These are phyloP conservation scores for Alternaria alternata DNA, from an alignment of 2,329 filamentous ascomycete species.

Conservation along the genomic window DNA sequence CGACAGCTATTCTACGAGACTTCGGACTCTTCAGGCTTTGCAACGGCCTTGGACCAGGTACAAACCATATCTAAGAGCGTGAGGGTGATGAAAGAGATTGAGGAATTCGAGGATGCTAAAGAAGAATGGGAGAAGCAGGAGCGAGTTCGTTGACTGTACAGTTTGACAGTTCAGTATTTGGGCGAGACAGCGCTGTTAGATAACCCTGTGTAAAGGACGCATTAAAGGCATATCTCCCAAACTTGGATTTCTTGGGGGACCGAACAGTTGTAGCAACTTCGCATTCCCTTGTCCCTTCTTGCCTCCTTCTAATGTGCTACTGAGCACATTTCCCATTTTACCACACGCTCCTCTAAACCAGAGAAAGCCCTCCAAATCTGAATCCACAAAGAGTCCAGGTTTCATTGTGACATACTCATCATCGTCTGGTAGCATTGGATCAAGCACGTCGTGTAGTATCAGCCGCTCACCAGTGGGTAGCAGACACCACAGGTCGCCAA, in stretches of 20 bases:
- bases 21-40: neutral
- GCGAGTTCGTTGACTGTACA: neutral
- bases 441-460: constrained; percentile 32
- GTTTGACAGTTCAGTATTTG: neutral
- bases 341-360: constrained; percentile 10
- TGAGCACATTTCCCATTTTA: neutral
- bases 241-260: neutral
- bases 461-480: constrained; percentile 40
- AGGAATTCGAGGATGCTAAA: constrained; percentile 7
- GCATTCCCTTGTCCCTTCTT: constrained; percentile 12
- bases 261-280: constrained; percentile 7
- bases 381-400: constrained; percentile 16
- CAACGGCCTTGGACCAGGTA: neutral
- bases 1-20: constrained; percentile 3
- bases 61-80: neutral
- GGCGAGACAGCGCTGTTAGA: neutral
- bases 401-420: neutral
- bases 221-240: neutral
- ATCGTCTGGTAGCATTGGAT: neutral
- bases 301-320: constrained; percentile 12
- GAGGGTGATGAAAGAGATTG: constrained; percentile 1
- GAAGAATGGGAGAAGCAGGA: neutral
- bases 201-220: neutral
- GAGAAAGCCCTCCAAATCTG: neutral
- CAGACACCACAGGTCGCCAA: constrained; percentile 72